A percentile compares a stretch with the other conserved stretches of the same genome.
These are phyloP conservation scores for Aspergillus eucalypticola DNA, from an alignment of 2,329 filamentous ascomycete genomes.

Conservation along the genomic window DNA sequence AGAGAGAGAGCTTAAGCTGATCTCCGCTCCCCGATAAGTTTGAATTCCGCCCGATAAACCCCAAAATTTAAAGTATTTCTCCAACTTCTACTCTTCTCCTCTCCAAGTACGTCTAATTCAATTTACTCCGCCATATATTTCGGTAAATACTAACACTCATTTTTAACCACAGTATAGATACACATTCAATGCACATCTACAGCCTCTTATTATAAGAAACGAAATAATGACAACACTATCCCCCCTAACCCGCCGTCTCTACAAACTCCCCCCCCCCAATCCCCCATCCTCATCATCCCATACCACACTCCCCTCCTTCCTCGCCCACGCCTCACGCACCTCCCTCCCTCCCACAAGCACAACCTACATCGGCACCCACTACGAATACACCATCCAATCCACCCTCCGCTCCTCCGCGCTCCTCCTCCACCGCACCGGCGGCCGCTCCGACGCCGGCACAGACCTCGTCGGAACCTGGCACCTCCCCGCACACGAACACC, in stretches of 20 bases:
- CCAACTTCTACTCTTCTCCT: neutral
- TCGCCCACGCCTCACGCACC: conserved; percentile 42
- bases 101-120: neutral
- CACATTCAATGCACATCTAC: conserved; percentile 1
- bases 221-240: conserved; percentile 16
- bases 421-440: conserved; percentile 45
- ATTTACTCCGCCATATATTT: too few species aligned
- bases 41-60: too few species aligned
- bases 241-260: conserved; percentile 37
- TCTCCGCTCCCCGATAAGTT: neutral
- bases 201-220: neutral
- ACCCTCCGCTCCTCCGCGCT: conserved; percentile 44
- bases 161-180: neutral
- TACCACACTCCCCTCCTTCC: conserved; percentile 43
- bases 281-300: conserved; percentile 29
- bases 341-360: conserved; percentile 40
- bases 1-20: neutral
- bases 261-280: conserved; percentile 38
- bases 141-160: neutral
- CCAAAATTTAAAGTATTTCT: too few species aligned
- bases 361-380: conserved; percentile 47
- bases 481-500: conserved; percentile 35
- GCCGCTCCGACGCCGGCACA: conserved; percentile 48
- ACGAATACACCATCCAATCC: conserved; percentile 48
- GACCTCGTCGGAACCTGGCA: conserved; percentile 51